phyloP scores from a whole-genome alignment of 257 asterid genomes.

The Cruciata laevipes region DNA sequence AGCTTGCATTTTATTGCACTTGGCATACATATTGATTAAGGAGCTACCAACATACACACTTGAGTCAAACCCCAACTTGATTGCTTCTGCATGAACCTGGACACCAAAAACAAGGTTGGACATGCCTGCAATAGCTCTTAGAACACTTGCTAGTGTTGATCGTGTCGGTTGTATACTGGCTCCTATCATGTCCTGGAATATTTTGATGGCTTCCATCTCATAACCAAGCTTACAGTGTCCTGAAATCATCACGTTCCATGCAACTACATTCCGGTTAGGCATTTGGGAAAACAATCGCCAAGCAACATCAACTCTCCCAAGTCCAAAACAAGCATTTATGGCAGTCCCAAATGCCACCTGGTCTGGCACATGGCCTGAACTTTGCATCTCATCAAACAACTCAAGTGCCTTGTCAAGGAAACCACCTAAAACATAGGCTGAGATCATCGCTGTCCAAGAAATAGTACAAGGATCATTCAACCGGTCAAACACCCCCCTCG shows the following conservation, averaged over 20 bases:
- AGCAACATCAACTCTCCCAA: constrained; percentile 66
- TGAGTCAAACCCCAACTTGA: constrained; percentile 63
- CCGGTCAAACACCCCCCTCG: constrained; percentile 58
- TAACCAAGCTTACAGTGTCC: constrained; percentile 63
- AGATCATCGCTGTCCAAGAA: constrained; percentile 82
- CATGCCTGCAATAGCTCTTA: constrained; percentile 62
- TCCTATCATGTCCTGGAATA: constrained; percentile 52
- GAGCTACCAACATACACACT: constrained; percentile 87
- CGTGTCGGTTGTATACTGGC: constrained; percentile 66
- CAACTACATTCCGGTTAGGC: constrained; percentile 55
- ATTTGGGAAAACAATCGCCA: constrained; percentile 43
- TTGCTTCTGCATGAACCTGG: constrained; percentile 78
- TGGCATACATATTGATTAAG: constrained; percentile 79
- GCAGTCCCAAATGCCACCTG: constrained; percentile 62
- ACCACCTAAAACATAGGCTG: constrained; percentile 65
- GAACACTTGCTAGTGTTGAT: constrained; percentile 73
- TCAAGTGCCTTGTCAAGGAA: constrained; percentile 46
- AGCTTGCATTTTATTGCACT: constrained; percentile 60
- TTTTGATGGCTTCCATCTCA: constrained; percentile 49
- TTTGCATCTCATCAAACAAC: constrained; percentile 56
- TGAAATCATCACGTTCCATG: constrained; percentile 88
- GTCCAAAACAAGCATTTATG: constrained; percentile 52
- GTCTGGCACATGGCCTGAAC: constrained; percentile 51
- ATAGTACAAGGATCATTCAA: constrained; percentile 47
- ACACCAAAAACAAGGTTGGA: constrained; percentile 47